Conservation (phyloP, 345 rosid genomes). For the Noccaea caerulescens region DNA sequence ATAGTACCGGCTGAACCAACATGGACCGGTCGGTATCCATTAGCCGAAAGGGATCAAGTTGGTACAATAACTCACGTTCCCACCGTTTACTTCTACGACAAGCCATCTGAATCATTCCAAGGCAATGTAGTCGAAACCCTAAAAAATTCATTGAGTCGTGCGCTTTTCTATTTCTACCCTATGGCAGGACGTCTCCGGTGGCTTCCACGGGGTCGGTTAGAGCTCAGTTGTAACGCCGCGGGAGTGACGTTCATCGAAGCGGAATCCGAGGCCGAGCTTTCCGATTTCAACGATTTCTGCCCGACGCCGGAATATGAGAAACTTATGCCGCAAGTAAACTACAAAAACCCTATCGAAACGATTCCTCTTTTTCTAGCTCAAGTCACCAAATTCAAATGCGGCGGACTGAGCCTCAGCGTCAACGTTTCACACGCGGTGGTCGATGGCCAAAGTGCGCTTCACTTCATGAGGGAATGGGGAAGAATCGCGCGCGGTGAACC, state of each 20-base stretch:
- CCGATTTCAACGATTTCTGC: conserved; percentile 50
- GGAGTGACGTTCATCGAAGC: conserved; percentile 55
- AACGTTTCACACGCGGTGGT: conserved; percentile 58
- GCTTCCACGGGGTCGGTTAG: conserved; percentile 54
- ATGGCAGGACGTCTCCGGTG: conserved; percentile 65
- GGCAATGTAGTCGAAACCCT: conserved; percentile 44
- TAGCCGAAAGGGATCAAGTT: conserved; percentile 63
- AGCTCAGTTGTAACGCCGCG: conserved; percentile 51
- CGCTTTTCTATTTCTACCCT: conserved; percentile 57
- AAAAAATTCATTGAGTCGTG: conserved; percentile 47
- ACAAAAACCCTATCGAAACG: conserved; percentile 48
- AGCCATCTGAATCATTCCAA: conserved; percentile 40
- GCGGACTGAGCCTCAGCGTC: conserved; percentile 52
- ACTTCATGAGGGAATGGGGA: conserved; percentile 62
- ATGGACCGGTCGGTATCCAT: conserved; percentile 45
- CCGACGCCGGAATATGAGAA: conserved; percentile 41
- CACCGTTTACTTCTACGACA: conserved; percentile 62
- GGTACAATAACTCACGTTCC: conserved; percentile 63
- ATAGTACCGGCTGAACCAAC: conserved; percentile 56
- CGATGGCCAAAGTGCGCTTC: conserved; percentile 65
- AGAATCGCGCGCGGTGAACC: conserved; percentile 52
- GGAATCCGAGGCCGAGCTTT: conserved; percentile 45
- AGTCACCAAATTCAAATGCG: conserved; percentile 61
- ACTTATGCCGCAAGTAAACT: conserved; percentile 55
- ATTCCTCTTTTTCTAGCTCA: conserved; percentile 55